A percentile compares a stretch with the other conserved stretches of the same genome.
phyloP scores from a whole-genome alignment of 768 basidiomycete species.

The Lactifluus piperatus region DNA sequence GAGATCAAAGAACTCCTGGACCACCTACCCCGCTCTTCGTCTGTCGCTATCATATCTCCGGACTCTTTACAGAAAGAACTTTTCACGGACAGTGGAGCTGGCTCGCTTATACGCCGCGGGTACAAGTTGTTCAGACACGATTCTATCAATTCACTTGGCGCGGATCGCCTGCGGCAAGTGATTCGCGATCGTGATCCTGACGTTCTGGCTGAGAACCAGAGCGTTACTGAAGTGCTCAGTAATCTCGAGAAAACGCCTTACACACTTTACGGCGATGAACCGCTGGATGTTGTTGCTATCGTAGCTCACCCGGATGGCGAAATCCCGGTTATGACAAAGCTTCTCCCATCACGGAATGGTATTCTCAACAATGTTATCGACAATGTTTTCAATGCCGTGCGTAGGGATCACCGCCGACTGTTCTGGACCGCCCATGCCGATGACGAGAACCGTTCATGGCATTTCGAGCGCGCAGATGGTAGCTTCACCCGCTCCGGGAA shows the following conservation, averaged over 20 bases:
- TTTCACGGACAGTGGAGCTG: constrained; percentile 96
- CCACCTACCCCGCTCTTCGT: constrained; percentile 94
- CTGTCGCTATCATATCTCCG: constrained; percentile 95
- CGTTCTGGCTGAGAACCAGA: constrained; percentile 70
- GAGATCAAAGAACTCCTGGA: constrained; percentile 99
- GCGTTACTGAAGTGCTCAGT: constrained; percentile 81
- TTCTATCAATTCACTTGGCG: constrained; percentile 74
- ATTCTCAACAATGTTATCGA: constrained; percentile 92
- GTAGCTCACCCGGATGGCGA: constrained; percentile 88
- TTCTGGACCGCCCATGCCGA: constrained; percentile 98
- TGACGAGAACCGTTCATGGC: constrained; percentile 96
- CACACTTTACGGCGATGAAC: constrained; percentile 98
- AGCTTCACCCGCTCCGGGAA: constrained; percentile 92
- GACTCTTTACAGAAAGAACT: constrained; percentile 93
- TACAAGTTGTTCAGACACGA: constrained; percentile 94
- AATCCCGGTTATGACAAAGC: constrained; percentile 85
- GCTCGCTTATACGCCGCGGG: constrained; percentile 94
- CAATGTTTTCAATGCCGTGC: constrained; percentile 95
- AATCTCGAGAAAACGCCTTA: constrained; percentile 75
- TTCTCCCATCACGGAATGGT: constrained; percentile 80
- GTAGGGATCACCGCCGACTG: constrained; percentile 84
- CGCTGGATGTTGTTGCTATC: constrained; percentile 89
- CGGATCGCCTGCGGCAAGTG: constrained; percentile 90
- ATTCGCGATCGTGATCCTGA: constrained; percentile 95
- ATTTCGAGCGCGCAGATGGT: constrained; percentile 97